A percentile compares a stretch with the other conserved stretches of the same genome.
phyloP scores from a whole-genome alignment of 176 grass and related monocot species.

The Lolium multiflorum region DNA sequence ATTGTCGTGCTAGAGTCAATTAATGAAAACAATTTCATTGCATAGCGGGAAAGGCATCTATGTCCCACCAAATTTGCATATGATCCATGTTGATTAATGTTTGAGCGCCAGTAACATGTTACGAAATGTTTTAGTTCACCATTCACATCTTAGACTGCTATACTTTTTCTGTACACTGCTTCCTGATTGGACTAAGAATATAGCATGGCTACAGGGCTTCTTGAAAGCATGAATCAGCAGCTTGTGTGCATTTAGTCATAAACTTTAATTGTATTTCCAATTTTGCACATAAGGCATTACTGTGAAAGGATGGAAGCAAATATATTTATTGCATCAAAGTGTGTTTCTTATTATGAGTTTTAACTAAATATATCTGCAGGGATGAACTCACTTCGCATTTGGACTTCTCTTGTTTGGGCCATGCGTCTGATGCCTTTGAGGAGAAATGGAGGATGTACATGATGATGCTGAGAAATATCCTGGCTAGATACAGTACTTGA shows the following conservation, averaged over 20 bases:
- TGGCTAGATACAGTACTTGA: not conserved
- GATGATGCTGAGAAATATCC: slow-evolving; percentile 20
- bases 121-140: not conserved
- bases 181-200: not conserved
- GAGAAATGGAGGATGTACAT: slow-evolving; percentile 18
- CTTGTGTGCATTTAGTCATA: not conserved
- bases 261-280: not conserved
- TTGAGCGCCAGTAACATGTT: not conserved
- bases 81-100: not conserved
- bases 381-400: not conserved
- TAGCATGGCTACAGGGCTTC: not conserved
- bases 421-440: not conserved
- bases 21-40: not conserved
- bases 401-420: too few species aligned
- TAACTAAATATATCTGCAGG: slow-evolving; percentile 8
- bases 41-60: not conserved
- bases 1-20: not conserved
- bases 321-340: not conserved
- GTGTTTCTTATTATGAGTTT: not conserved
- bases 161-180: not conserved
- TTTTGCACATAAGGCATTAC: not conserved
- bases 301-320: slow-evolving; percentile 3
- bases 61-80: not conserved
- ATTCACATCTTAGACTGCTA: not conserved
- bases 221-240: not conserved